phyloP scores from a whole-genome alignment of 495 filamentous ascomycete species.

The Hyaloscypha bicolor region DNA sequence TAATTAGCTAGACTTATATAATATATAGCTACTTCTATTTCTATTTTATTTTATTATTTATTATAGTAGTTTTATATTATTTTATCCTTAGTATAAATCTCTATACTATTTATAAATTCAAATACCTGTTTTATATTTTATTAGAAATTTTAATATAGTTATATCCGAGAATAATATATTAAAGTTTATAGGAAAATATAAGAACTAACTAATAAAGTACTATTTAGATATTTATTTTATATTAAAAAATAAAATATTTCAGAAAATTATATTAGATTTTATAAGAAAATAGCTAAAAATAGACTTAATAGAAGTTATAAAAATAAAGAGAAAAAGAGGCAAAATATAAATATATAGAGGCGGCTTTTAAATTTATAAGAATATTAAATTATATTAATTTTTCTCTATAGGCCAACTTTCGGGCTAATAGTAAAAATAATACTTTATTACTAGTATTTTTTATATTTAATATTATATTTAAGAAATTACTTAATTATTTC shows the following conservation, averaged over 20 bases:
- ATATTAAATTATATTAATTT: no score
- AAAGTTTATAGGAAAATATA: neutral
- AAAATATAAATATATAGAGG: no score
- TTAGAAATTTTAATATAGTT: neutral
- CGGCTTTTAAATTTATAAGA: no score
- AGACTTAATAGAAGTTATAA: constrained; percentile 2
- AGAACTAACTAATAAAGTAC: neutral
- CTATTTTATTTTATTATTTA: constrained; percentile 8
- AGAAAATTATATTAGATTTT: constrained; percentile 2
- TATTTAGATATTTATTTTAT: constrained; percentile 1
- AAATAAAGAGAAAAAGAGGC: no score
- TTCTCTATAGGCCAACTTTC: no score
- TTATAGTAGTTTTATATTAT: constrained; percentile 1
- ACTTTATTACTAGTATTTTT: no score
- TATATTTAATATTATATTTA: no score
- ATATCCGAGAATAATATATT: neutral
- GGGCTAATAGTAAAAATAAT: no score
- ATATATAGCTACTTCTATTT: neutral
- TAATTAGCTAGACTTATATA: neutral
- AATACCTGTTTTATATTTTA: neutral
- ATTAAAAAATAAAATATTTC: neutral
- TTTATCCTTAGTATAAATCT: constrained; percentile 5
- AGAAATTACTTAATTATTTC: no score
- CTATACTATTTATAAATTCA: neutral
- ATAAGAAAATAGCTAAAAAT: constrained; percentile 4